Conservation (phyloP, 2,329 filamentous ascomycete genomes). For the Neonectria coccinea region DNA sequence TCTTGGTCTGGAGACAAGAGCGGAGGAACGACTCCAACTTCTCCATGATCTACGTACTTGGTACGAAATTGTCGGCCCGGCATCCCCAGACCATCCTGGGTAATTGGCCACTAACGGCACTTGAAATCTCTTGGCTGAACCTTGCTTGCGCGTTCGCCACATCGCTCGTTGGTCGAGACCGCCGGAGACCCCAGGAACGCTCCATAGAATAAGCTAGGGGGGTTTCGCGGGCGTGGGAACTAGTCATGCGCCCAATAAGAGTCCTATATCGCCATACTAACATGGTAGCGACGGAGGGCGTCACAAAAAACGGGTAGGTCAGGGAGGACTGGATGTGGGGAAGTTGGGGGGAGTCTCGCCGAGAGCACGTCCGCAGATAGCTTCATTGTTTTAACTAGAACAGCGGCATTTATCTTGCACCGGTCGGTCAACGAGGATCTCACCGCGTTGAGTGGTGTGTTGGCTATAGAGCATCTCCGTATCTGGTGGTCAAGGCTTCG, state of each 20-base stretch:
- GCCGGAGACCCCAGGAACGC: not conserved
- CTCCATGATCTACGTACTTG: not conserved
- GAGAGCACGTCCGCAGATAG: conserved; percentile 17
- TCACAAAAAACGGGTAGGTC: not conserved
- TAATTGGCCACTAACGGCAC: not conserved
- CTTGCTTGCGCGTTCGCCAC: not conserved
- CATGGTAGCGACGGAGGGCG: not conserved
- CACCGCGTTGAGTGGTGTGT: not conserved
- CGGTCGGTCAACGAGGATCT: not conserved
- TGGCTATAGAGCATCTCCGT: not conserved
- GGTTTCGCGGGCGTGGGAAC: not conserved
- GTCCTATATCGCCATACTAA: not conserved
- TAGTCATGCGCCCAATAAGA: not conserved
- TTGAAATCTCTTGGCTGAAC: not conserved
- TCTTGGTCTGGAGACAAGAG: not conserved
- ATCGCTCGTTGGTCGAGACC: not conserved
- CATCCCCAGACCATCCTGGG: not conserved
- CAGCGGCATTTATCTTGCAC: not conserved
- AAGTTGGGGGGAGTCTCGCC: conserved; percentile 15
- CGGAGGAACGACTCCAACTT: not conserved
- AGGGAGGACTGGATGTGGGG: conserved; percentile 1
- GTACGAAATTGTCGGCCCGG: conserved; percentile 9
- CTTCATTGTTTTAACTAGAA: conserved; percentile 6
- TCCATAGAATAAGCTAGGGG: not conserved
- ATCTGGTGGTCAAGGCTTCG: not conserved